Evolutionary conservation across 2,329 filamentous ascomycete genomes (phyloP).

Genomic region (Elsinoe ampelina): DNA sequence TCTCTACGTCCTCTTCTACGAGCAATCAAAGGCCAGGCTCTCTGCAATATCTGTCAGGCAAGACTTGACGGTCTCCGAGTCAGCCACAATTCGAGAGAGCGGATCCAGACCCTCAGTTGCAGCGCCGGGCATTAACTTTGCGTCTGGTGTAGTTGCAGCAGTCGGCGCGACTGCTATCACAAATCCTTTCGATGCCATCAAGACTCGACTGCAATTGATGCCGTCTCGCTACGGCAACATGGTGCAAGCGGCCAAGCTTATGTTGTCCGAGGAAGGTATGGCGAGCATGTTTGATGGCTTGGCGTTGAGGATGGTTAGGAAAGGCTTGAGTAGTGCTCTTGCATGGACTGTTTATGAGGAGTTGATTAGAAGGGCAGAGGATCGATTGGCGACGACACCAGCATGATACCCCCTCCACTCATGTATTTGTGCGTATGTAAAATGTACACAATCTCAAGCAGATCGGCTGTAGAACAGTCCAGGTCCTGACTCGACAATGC

Average conservation of each 20-base stretch:
- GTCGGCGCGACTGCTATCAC: conserved; percentile 77
- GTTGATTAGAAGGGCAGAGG: conserved; percentile 64
- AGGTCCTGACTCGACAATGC: not conserved
- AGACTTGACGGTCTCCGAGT: conserved; percentile 18
- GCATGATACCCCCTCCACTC: conserved; percentile 18
- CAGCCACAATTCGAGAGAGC: not conserved
- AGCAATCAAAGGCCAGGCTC: conserved; percentile 64
- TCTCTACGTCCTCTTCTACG: conserved; percentile 89
- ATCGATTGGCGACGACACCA: conserved; percentile 13
- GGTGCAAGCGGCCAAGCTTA: conserved; percentile 62
- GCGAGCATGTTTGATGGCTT: conserved; percentile 78
- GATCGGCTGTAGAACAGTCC: not conserved
- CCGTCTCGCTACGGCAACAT: conserved; percentile 76
- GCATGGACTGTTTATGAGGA: conserved; percentile 98
- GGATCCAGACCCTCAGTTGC: conserved; percentile 22
- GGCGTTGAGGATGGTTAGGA: conserved; percentile 76
- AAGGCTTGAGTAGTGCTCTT: conserved; percentile 86
- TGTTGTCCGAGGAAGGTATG: conserved; percentile 73
- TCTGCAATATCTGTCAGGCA: conserved; percentile 26
- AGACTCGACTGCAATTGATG: conserved; percentile 87
- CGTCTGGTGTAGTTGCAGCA: conserved; percentile 70
- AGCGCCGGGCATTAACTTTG: conserved; percentile 70
- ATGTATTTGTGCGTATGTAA: not conserved
- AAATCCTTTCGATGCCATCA: conserved; percentile 94
- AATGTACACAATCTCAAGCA: too few species aligned